These are phyloP conservation scores for Microdochium nivale DNA, from an alignment of 2,329 filamentous ascomycete species.

Conservation along the genomic window DNA sequence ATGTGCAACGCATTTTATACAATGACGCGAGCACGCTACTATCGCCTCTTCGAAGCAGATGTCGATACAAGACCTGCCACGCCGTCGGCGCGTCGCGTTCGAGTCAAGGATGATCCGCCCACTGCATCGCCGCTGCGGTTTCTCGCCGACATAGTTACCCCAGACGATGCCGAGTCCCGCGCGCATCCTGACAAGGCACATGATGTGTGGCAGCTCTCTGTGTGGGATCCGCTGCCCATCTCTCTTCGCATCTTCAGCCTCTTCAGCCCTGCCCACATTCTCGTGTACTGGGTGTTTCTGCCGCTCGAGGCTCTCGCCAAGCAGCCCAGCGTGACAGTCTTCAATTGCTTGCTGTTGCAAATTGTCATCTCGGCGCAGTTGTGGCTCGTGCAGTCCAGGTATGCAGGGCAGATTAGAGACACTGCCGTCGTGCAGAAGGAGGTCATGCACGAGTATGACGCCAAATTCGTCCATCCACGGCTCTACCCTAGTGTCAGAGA, in stretches of 20 bases:
- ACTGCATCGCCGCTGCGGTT: constrained; percentile 70
- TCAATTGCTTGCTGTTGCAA: constrained; percentile 73
- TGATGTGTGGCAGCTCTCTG: constrained; percentile 89
- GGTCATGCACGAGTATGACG: constrained; percentile 91
- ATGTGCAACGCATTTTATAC: constrained; percentile 71
- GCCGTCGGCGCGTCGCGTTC: constrained; percentile 79
- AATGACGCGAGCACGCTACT: constrained; percentile 72
- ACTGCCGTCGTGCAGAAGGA: constrained; percentile 77
- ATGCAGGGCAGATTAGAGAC: constrained; percentile 80
- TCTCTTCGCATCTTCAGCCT: constrained; percentile 76
- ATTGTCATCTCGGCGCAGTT: constrained; percentile 70
- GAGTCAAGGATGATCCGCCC: constrained; percentile 71
- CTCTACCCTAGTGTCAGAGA: constrained; percentile 70
- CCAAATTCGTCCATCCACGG: constrained; percentile 85
- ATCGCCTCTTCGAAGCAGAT: constrained; percentile 82
- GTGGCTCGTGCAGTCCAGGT: constrained; percentile 62
- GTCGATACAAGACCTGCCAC: constrained; percentile 71
- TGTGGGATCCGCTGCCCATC: constrained; percentile 89
- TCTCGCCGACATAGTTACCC: constrained; percentile 57
- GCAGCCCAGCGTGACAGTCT: constrained; percentile 75
- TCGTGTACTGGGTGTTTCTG: constrained; percentile 82
- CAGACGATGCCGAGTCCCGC: constrained; percentile 68
- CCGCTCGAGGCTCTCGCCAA: constrained; percentile 69
- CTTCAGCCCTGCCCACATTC: constrained; percentile 89
- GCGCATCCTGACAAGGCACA: constrained; percentile 73